Conservation (phyloP, 345 rosid genomes). For the Ricinus communis region DNA sequence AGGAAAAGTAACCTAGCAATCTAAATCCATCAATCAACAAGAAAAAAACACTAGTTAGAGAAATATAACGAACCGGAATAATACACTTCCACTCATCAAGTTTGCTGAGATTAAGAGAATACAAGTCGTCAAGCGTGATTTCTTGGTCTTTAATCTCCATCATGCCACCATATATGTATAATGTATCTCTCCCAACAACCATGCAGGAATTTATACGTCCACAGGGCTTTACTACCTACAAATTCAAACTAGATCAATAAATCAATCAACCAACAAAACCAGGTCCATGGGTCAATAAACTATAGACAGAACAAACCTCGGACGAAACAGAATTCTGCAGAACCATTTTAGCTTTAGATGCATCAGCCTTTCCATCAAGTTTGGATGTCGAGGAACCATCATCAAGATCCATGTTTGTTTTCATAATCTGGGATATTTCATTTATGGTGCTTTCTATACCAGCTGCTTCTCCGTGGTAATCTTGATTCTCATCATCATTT, state of each 20-base stretch:
- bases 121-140: slow-evolving; percentile 87
- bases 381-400: slow-evolving; percentile 33
- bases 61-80: slow-evolving; percentile 69
- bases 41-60: slow-evolving; percentile 14
- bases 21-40: slow-evolving; percentile 2
- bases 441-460: slow-evolving; percentile 47
- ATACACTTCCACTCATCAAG: slow-evolving; percentile 99
- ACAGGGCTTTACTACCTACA: slow-evolving; percentile 87
- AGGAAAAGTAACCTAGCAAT: neutral
- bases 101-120: slow-evolving; percentile 92
- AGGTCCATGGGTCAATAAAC: slow-evolving; percentile 10
- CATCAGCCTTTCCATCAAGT: slow-evolving; percentile 42
- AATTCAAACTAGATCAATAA: slow-evolving; percentile 22
- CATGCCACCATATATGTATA: slow-evolving; percentile 95
- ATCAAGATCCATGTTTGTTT: slow-evolving; percentile 36
- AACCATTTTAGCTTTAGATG: slow-evolving; percentile 41
- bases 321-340: slow-evolving; percentile 50
- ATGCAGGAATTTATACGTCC: slow-evolving; percentile 92
- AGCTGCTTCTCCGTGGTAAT: slow-evolving; percentile 36
- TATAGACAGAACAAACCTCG: slow-evolving; percentile 58
- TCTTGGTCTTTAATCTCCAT: slow-evolving; percentile 93
- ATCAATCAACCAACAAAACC: neutral
- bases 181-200: slow-evolving; percentile 88
- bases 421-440: slow-evolving; percentile 52
- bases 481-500: slow-evolving; percentile 35